Evolutionary conservation across 495 filamentous ascomycete species (phyloP).

Genomic region (Baudoinia panamericana): DNA sequence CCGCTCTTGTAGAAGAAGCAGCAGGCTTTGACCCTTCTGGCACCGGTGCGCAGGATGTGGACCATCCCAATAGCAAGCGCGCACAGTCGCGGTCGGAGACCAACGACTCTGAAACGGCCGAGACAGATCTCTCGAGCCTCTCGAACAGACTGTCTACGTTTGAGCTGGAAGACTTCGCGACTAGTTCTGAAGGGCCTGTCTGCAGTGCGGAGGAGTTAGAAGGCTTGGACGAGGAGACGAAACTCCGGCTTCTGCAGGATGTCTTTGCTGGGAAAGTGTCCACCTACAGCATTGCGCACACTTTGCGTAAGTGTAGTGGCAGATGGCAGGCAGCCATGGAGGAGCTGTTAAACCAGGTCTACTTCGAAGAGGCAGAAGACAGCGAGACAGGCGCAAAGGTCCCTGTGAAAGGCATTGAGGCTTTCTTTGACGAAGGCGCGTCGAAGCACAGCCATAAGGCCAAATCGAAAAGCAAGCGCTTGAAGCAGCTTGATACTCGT

Average conservation of each 20-base stretch:
- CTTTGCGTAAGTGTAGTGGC: conserved; percentile 49
- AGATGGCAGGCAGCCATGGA: conserved; percentile 62
- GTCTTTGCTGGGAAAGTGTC: conserved; percentile 57
- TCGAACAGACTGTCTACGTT: conserved; percentile 24
- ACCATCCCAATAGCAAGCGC: conserved; percentile 14
- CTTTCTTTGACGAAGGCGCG: conserved; percentile 46
- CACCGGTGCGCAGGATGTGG: conserved; percentile 32
- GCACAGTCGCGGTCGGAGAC: conserved; percentile 9
- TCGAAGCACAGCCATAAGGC: conserved; percentile 34
- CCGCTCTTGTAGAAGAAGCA: conserved; percentile 50
- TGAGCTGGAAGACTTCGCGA: conserved; percentile 22
- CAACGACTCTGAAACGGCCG: conserved; percentile 25
- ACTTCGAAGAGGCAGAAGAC: conserved; percentile 47
- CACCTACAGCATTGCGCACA: conserved; percentile 46
- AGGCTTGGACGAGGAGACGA: conserved; percentile 37
- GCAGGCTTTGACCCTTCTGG: conserved; percentile 70
- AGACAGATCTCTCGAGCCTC: conserved; percentile 37
- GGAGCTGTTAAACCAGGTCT: conserved; percentile 62
- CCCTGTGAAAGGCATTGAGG: conserved; percentile 63
- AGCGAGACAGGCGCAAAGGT: conserved; percentile 13
- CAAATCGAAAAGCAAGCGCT: conserved; percentile 28
- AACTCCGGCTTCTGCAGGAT: conserved; percentile 39
- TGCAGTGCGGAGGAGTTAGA: conserved; percentile 16
- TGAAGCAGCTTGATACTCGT: conserved; percentile 7
- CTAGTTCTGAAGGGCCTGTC: conserved; percentile 7